A percentile compares a stretch with the other conserved stretches of the same genome.
These are phyloP conservation scores for Lasiosphaeris hirsuta DNA, from an alignment of 495 filamentous ascomycete genomes.

Conservation along the genomic window DNA sequence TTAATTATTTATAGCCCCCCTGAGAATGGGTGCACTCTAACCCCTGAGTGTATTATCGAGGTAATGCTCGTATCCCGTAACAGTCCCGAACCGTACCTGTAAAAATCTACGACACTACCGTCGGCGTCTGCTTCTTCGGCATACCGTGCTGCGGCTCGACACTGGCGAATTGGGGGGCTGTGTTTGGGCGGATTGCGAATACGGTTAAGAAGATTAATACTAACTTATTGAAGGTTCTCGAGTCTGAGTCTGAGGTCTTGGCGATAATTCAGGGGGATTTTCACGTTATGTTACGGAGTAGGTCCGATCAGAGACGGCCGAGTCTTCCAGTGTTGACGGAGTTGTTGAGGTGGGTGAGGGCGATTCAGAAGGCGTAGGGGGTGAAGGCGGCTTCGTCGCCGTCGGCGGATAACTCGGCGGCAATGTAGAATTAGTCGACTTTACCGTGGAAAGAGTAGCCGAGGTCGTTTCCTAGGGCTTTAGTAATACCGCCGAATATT, in stretches of 20 bases:
- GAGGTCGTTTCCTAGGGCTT: too few species aligned
- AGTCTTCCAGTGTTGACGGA: not conserved
- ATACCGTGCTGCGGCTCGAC: slow-evolving; percentile 2
- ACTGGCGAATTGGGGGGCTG: slow-evolving; percentile 5
- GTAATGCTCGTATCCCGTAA: slow-evolving; percentile 7
- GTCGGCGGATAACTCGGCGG: not conserved
- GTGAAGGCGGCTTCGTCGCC: not conserved
- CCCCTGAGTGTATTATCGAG: slow-evolving; percentile 1
- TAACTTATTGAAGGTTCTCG: not conserved
- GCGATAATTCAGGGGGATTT: slow-evolving; percentile 5
- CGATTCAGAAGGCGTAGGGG: not conserved
- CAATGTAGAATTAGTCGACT: too few species aligned
- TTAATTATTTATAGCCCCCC: not conserved
- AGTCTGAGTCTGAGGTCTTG: slow-evolving; percentile 7
- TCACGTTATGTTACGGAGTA: not conserved
- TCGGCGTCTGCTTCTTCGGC: slow-evolving; percentile 5
- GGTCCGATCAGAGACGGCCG: not conserved
- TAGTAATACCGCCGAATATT: too few species aligned
- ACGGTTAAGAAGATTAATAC: slow-evolving; percentile 8
- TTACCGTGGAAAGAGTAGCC: too few species aligned
- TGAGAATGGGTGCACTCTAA: not conserved
- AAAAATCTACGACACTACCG: slow-evolving; percentile 3
- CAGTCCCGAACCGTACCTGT: slow-evolving; percentile 1
- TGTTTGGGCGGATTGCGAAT: slow-evolving; percentile 3
- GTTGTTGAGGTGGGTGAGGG: slow-evolving; percentile 1